These are phyloP conservation scores for Penicillium ochrochloron DNA, from an alignment of 495 filamentous ascomycete species.

Conservation along the genomic window DNA sequence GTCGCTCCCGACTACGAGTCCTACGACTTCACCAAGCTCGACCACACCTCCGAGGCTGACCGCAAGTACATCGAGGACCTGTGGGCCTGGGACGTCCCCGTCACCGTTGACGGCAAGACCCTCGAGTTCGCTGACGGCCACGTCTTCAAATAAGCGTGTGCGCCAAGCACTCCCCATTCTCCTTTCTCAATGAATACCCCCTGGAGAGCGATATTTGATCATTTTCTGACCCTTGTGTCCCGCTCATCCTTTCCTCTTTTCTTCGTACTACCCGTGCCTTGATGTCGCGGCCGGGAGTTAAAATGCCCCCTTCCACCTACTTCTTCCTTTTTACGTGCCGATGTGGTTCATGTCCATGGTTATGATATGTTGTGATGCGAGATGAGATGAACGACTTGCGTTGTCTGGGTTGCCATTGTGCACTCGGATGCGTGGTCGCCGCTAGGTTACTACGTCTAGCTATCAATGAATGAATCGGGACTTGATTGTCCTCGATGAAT, in stretches of 20 bases:
- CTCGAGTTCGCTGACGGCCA: slow-evolving; percentile 84
- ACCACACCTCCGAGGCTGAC: slow-evolving; percentile 81
- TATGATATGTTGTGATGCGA: slow-evolving; percentile 40
- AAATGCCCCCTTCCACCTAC: slow-evolving; percentile 18
- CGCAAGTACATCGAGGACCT: slow-evolving; percentile 80
- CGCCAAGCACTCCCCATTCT: slow-evolving; percentile 14
- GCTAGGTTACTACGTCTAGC: slow-evolving; percentile 13
- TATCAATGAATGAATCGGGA: slow-evolving; percentile 9
- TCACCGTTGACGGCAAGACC: slow-evolving; percentile 78
- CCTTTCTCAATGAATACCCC: slow-evolving; percentile 31
- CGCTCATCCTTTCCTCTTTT: slow-evolving; percentile 17
- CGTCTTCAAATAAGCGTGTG: slow-evolving; percentile 90
- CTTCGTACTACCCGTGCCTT: slow-evolving; percentile 9
- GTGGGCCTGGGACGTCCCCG: slow-evolving; percentile 89
- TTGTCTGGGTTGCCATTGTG: neutral
- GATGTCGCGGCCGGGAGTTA: slow-evolving; percentile 18
- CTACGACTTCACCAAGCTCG: slow-evolving; percentile 95
- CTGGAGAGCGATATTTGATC: slow-evolving; percentile 18
- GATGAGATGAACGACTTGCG: slow-evolving; percentile 38
- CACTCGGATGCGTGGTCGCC: neutral
- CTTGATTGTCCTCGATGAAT: slow-evolving; percentile 4
- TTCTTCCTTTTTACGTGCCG: slow-evolving; percentile 31
- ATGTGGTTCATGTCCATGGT: slow-evolving; percentile 39
- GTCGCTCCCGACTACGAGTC: slow-evolving; percentile 97
- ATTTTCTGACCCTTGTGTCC: slow-evolving; percentile 13